Conservation (phyloP, 2,329 filamentous ascomycete genomes). For the Bipolaris victoriae region DNA sequence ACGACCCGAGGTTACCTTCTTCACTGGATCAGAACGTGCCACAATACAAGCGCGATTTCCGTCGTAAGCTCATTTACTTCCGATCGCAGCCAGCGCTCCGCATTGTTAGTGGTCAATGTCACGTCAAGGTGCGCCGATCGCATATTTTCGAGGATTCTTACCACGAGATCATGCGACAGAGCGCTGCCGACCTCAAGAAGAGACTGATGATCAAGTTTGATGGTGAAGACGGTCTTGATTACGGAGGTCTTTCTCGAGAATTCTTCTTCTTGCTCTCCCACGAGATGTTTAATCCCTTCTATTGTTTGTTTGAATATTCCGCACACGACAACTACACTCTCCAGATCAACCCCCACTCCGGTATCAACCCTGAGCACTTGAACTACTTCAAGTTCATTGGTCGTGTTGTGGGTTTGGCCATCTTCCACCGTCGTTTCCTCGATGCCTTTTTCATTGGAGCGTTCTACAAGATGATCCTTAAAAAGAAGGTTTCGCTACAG, state of each 20-base stretch:
- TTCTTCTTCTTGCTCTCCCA: slow-evolving; percentile 99
- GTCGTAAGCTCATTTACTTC: slow-evolving; percentile 98
- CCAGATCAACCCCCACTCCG: slow-evolving; percentile 98
- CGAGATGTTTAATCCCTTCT: slow-evolving; percentile 99
- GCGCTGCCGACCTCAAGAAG: slow-evolving; percentile 95
- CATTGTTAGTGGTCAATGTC: slow-evolving; percentile 94
- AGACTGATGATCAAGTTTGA: slow-evolving; percentile 99
- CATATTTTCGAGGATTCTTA: slow-evolving; percentile 99
- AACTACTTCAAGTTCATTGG: slow-evolving; percentile 99
- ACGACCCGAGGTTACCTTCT: slow-evolving; percentile 92
- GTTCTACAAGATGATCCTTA: slow-evolving; percentile 98
- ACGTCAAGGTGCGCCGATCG: slow-evolving; percentile 94
- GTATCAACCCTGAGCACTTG: slow-evolving; percentile 98
- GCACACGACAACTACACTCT: slow-evolving; percentile 99
- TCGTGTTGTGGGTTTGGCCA: slow-evolving; percentile 92
- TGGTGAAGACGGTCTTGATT: slow-evolving; percentile 96
- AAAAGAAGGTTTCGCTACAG: slow-evolving; percentile 86
- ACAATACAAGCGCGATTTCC: slow-evolving; percentile 99
- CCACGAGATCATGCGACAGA: slow-evolving; percentile 96
- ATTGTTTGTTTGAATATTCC: slow-evolving; percentile 98
- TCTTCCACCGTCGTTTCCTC: slow-evolving; percentile 96
- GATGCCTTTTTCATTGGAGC: slow-evolving; percentile 99
- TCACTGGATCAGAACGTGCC: slow-evolving; percentile 98
- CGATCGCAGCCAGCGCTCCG: slow-evolving; percentile 94
- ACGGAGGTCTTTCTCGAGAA: slow-evolving; percentile 92